These are phyloP conservation scores for Pezicula radicicola DNA, from an alignment of 2,329 filamentous ascomycete species.

Conservation along the genomic window DNA sequence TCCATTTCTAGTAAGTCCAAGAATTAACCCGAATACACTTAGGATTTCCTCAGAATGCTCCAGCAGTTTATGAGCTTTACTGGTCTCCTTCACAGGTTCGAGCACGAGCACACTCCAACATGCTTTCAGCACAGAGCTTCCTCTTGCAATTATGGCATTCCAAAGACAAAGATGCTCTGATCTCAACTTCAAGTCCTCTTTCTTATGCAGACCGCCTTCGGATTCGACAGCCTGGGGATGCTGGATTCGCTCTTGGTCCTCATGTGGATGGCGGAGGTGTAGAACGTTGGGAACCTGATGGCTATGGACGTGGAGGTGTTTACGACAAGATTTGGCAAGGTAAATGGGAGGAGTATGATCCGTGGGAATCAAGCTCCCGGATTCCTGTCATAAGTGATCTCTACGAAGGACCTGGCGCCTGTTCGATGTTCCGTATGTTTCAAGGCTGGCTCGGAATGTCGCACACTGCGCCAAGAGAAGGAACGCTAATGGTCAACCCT, in stretches of 20 bases:
- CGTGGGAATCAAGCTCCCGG: conserved; percentile 73
- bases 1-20: background rate
- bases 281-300: conserved; percentile 70
- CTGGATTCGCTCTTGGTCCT: conserved; percentile 67
- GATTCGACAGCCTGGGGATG: conserved; percentile 69
- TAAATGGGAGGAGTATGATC: conserved; percentile 76
- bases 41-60: conserved; percentile 64
- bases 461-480: conserved; percentile 67
- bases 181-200: conserved; percentile 53
- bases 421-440: conserved; percentile 82
- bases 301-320: conserved; percentile 64
- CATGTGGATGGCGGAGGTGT: conserved; percentile 73
- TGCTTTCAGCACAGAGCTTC: conserved; percentile 58
- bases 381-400: conserved; percentile 68
- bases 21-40: background rate
- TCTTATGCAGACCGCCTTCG: conserved; percentile 63
- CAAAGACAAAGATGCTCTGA: conserved; percentile 32
- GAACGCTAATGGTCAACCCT: conserved; percentile 80
- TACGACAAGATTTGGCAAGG: conserved; percentile 74
- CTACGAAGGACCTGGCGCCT: conserved; percentile 78
- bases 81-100: conserved; percentile 68
- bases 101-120: conserved; percentile 63
- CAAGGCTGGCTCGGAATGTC: conserved; percentile 89
- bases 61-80: conserved; percentile 73
- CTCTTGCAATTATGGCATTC: conserved; percentile 62